Evolutionary conservation across 495 filamentous ascomycete species (phyloP).

Genomic region (Cercophora samala): DNA sequence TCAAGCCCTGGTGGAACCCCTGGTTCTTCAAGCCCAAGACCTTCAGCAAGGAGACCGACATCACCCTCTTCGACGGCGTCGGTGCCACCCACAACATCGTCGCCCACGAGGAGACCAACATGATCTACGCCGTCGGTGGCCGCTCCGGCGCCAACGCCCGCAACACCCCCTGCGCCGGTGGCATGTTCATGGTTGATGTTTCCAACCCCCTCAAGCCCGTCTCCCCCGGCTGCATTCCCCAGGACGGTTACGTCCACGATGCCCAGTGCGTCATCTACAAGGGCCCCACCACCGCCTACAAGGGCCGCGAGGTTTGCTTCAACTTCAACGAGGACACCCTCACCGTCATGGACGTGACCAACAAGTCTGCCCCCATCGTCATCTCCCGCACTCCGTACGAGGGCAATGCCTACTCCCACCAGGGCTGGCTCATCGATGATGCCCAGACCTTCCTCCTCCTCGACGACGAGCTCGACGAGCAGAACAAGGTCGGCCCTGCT

Average conservation of each 20-base stretch:
- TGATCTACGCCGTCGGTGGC: conserved; percentile 49
- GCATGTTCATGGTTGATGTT: conserved; percentile 56
- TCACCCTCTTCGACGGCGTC: conserved; percentile 26
- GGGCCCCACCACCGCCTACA: conserved; percentile 53
- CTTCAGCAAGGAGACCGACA: conserved; percentile 24
- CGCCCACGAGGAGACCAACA: conserved; percentile 46
- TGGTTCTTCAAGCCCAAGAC: conserved; percentile 19
- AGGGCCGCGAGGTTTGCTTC: conserved; percentile 58
- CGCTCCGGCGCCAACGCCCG: conserved; percentile 45
- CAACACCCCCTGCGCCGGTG: conserved; percentile 44
- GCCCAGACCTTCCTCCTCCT: conserved; percentile 55
- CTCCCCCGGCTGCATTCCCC: conserved; percentile 49
- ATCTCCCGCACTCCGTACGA: conserved; percentile 57
- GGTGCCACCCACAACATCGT: conserved; percentile 40
- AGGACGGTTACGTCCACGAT: conserved; percentile 60
- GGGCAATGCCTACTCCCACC: conserved; percentile 58
- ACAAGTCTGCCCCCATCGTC: conserved; percentile 47
- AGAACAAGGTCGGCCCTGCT: conserved; percentile 44
- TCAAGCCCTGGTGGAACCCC: conserved; percentile 22
- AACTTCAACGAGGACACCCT: conserved; percentile 54
- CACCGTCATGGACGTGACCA: conserved; percentile 52
- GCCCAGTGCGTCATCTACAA: conserved; percentile 59
- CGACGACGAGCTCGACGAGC: conserved; percentile 61
- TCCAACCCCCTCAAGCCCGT: conserved; percentile 48
- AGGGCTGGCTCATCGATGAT: conserved; percentile 57